These are phyloP conservation scores for Yamadazyma akitaensis DNA, from an alignment of 805 yeast species.

Conservation along the genomic window DNA sequence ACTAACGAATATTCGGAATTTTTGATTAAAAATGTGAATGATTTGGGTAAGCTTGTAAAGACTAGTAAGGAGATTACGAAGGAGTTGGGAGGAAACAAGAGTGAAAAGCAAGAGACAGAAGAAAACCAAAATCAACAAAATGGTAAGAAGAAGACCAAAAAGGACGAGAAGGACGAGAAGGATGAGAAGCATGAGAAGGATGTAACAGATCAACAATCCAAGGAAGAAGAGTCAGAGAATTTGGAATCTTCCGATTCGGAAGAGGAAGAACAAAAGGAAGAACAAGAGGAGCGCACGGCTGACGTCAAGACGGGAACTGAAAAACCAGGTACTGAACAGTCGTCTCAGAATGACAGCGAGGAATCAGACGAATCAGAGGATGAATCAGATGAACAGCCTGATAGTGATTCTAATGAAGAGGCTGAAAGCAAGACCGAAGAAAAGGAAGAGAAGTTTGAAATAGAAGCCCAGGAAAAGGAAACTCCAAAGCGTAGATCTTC, in stretches of 20 bases:
- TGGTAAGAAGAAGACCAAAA: background rate
- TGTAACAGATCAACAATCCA: background rate
- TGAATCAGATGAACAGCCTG: no score
- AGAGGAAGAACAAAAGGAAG: background rate
- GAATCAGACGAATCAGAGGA: no score
- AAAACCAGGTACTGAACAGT: no score
- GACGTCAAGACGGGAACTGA: no score
- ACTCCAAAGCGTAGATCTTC: slow-evolving; percentile 1
- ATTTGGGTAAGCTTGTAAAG: slow-evolving; percentile 11
- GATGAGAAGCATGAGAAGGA: background rate
- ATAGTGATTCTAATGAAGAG: background rate
- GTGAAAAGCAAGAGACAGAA: background rate
- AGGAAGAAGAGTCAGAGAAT: background rate
- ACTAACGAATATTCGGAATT: slow-evolving; percentile 17
- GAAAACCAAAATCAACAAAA: background rate
- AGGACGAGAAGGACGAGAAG: slow-evolving; percentile 2
- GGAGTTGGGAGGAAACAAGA: background rate
- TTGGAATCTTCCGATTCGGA: background rate
- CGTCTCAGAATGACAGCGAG: no score
- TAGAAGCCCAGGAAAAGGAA: background rate
- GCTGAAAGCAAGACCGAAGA: background rate
- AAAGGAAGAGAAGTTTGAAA: background rate
- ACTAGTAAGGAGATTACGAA: background rate
- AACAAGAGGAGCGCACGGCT: no score
- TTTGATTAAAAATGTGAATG: slow-evolving; percentile 22